These are phyloP conservation scores for Omphalea diandra DNA, from an alignment of 441 rosid species.

Conservation along the genomic window DNA sequence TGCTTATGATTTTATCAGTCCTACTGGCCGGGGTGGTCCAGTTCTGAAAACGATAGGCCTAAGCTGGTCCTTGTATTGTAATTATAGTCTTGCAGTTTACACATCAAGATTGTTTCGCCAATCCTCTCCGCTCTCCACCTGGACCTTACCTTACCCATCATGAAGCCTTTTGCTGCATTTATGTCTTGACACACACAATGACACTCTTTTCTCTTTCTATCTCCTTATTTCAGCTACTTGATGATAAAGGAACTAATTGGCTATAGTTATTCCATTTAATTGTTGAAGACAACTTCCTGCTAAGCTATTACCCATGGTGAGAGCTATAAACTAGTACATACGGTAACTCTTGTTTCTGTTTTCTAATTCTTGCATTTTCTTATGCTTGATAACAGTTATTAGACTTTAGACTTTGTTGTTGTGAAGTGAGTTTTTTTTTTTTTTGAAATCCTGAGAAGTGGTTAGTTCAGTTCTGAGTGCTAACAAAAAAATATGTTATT, in stretches of 20 bases:
- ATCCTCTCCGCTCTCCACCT: too few species aligned
- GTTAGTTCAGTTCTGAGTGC: too few species aligned
- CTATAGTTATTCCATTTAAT: neutral
- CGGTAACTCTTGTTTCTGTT: too few species aligned
- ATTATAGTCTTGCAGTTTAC: neutral
- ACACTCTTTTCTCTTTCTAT: neutral
- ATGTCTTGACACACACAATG: neutral
- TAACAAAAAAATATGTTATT: too few species aligned
- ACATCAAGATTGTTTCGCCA: neutral
- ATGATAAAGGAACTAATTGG: neutral
- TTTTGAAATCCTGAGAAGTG: too few species aligned
- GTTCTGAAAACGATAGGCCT: too few species aligned
- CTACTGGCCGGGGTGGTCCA: too few species aligned
- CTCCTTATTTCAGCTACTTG: conserved; percentile 1
- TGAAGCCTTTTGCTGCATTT: conserved; percentile 12
- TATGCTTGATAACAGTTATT: neutral
- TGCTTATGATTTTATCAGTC: too few species aligned
- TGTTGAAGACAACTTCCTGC: too few species aligned
- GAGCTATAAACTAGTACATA: neutral
- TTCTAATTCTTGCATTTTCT: neutral
- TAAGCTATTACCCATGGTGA: conserved; percentile 17
- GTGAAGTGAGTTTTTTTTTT: too few species aligned
- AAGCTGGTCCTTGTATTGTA: too few species aligned
- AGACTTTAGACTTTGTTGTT: too few species aligned
- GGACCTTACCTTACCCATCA: conserved; percentile 1